Percentiles rank a stretch among this genome's conserved stretches.
Conservation (phyloP, 2,329 filamentous ascomycete genomes). For the Aspergillus jensenii region DNA sequence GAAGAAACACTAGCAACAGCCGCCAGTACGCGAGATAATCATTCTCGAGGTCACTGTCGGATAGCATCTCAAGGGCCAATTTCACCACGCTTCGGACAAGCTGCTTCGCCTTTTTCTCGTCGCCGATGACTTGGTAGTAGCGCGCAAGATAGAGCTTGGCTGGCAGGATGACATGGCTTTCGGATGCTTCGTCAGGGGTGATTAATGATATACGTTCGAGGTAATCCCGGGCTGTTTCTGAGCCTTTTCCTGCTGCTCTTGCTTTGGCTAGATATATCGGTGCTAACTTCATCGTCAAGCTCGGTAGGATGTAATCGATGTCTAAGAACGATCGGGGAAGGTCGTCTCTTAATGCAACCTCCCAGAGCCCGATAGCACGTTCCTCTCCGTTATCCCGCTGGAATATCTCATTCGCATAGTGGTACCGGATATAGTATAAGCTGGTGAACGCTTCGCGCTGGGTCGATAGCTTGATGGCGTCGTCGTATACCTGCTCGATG, state of each 20-base stretch:
- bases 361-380: constrained; percentile 17
- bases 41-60: constrained; percentile 28
- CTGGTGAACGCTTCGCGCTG: constrained; percentile 6
- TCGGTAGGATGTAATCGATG: constrained; percentile 14
- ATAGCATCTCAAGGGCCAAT: constrained; percentile 27
- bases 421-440: constrained; percentile 16
- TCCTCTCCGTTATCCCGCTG: constrained; percentile 13
- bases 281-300: constrained; percentile 15
- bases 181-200: constrained; percentile 15
- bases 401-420: constrained; percentile 17
- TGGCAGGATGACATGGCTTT: constrained; percentile 17
- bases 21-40: constrained; percentile 25
- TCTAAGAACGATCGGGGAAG: constrained; percentile 15
- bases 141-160: constrained; percentile 20
- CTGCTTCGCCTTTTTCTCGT: constrained; percentile 21
- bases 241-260: neutral
- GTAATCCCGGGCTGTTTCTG: constrained; percentile 9
- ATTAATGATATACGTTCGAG: constrained; percentile 15
- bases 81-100: constrained; percentile 22
- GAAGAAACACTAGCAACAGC: constrained; percentile 21
- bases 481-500: constrained; percentile 20
- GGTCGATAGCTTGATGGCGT: constrained; percentile 16
- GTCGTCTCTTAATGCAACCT: constrained; percentile 15
- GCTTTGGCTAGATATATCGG: constrained; percentile 20
- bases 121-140: constrained; percentile 20